These are phyloP conservation scores for Podaxis sp. DNA, from an alignment of 768 basidiomycete species.

Conservation along the genomic window DNA sequence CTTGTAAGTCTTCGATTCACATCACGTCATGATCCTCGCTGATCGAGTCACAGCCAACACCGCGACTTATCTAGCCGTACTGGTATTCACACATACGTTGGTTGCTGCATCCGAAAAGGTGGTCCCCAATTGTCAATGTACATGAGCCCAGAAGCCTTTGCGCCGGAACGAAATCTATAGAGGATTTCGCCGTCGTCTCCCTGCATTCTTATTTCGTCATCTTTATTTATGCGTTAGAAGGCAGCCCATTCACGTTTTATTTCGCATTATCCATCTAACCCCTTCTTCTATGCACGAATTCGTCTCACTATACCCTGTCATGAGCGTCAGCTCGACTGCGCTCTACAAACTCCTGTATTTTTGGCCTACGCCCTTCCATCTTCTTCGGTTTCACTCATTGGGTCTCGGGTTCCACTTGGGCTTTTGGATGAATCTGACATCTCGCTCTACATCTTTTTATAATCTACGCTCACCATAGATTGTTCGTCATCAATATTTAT, in stretches of 20 bases:
- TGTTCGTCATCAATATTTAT: not conserved
- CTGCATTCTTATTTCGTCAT: not conserved
- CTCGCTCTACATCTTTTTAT: not conserved
- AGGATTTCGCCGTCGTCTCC: not conserved
- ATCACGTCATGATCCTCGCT: not conserved
- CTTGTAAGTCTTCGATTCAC: constrained; percentile 12
- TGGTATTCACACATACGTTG: constrained; percentile 19
- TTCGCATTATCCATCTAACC: not conserved
- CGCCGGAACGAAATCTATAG: constrained; percentile 6
- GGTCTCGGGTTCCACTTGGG: not conserved
- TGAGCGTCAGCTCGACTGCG: not conserved
- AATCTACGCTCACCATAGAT: not conserved
- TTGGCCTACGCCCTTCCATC: not conserved
- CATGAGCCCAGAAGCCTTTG: constrained; percentile 16
- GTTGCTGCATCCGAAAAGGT: constrained; percentile 13
- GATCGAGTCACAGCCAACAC: constrained; percentile 6
- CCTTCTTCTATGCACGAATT: not conserved
- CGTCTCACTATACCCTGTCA: not conserved
- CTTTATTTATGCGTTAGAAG: not conserved
- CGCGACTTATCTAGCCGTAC: constrained; percentile 13
- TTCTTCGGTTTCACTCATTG: not conserved
- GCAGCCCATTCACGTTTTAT: not conserved
- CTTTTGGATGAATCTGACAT: not conserved
- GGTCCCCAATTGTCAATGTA: constrained; percentile 18
- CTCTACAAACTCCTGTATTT: not conserved